Evolutionary conservation across 768 basidiomycete species (phyloP), one percentile per base, ranked within the genome.

Genomic region (Agrocybe chaxingu): DNA sequence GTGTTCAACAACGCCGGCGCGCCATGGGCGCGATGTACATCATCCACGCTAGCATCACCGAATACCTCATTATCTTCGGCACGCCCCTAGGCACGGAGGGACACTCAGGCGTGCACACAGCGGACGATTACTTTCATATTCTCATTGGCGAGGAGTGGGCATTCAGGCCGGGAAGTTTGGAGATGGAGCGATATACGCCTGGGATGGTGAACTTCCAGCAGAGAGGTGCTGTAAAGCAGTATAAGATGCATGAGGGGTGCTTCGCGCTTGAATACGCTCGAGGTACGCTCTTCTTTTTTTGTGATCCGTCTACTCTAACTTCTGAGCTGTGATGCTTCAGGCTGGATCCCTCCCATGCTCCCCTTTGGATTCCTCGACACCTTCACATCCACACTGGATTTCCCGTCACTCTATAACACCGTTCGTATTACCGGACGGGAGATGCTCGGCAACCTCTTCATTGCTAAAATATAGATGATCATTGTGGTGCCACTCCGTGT

Each of bases 21-120:
- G 94, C 94, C 0, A 98, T 96, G 95, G 94, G 94, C 38, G 87
- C 87, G 31, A 98, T 99, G 96, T 97, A 94, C 67, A 79, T 98
- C 70, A 91, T 98, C 57, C 97, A 98, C 62, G 92, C 96, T 12
- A 88, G 84, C 70, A 86, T 99, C 60, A 98, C 96, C 7, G 97
- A 99, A 73, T 99, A 96, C 72, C 80, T 92, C 58, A 93, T 93
- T 66, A 87, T 98, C 58, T 97, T 97, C 56, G 95, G 97, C 4
- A 96, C 95, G 0, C 93, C 97, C 0, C 77, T 98, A 8, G 97
- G 97, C 8, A 98, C 96, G 2, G 97, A 99, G 70, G 97, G 97
- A 1, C 97, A 98, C 64, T 81, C 85, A 10, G 97, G 97, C 7
- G 58, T 96, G 48, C 96, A 98, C 66, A 91, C 92, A 1, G 94